phyloP scores from a whole-genome alignment of 495 filamentous ascomycete genomes.

The Copromyces sp. region DNA sequence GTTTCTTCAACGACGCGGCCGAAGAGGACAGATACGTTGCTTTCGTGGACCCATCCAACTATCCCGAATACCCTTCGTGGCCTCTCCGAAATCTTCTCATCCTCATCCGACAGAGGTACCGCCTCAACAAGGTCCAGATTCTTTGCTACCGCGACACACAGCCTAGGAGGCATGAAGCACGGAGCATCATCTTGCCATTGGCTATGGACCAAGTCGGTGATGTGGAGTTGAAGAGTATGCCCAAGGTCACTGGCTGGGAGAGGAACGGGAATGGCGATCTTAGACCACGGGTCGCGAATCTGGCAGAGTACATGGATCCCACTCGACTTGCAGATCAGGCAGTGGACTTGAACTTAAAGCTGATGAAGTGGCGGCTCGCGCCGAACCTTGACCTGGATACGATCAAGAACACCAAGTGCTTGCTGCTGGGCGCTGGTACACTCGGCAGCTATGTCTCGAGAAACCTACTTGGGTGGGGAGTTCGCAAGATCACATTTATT shows the following conservation, averaged over 20 bases:
- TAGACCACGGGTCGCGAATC: constrained; percentile 60
- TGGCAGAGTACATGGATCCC: constrained; percentile 89
- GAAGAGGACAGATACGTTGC: constrained; percentile 66
- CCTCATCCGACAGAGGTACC: constrained; percentile 73
- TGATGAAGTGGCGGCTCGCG: constrained; percentile 97
- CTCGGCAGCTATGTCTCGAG: constrained; percentile 88
- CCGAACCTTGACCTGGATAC: constrained; percentile 77
- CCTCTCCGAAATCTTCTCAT: constrained; percentile 83
- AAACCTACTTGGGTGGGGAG: constrained; percentile 90
- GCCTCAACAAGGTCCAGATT: constrained; percentile 65
- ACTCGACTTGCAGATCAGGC: constrained; percentile 77
- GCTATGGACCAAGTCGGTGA: constrained; percentile 39
- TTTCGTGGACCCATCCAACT: constrained; percentile 90
- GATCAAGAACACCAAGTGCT: constrained; percentile 83
- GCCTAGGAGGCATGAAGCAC: constrained; percentile 58
- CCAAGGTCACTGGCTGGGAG: constrained; percentile 93
- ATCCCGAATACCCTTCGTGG: constrained; percentile 78
- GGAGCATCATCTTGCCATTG: constrained; percentile 68
- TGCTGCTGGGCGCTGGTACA: constrained; percentile 90
- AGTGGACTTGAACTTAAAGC: constrained; percentile 93
- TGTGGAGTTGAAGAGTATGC: constrained; percentile 43
- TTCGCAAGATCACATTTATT: constrained; percentile 91
- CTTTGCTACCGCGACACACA: constrained; percentile 86
- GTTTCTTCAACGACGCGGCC: constrained; percentile 67
- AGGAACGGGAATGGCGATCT: constrained; percentile 67